These are phyloP conservation scores for Allomyces macrogynus DNA, from an alignment of 192 early-diverging fungal genomes.

Conservation along the genomic window DNA sequence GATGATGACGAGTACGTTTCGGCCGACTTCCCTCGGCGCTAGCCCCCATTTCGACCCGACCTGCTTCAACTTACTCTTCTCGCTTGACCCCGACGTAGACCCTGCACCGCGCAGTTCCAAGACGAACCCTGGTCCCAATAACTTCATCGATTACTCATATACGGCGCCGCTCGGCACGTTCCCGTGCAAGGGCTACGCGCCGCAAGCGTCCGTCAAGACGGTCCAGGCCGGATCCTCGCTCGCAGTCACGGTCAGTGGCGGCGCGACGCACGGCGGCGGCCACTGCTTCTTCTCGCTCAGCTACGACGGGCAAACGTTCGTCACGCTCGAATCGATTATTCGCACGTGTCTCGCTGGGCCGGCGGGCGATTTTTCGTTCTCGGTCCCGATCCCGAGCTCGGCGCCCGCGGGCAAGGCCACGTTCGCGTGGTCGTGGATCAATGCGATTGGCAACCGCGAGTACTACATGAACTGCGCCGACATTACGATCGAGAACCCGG, in stretches of 20 bases:
- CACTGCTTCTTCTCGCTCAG: slow-evolving; percentile 39
- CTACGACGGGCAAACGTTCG: slow-evolving; percentile 28
- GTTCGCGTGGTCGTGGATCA: slow-evolving; percentile 51
- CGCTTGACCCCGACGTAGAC: background rate
- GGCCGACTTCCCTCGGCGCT: too few relatives aligned
- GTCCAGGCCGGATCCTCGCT: background rate
- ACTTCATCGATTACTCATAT: background rate
- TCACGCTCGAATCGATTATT: slow-evolving; percentile 2
- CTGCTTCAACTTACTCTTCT: too few relatives aligned
- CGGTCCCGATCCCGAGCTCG: slow-evolving; percentile 17
- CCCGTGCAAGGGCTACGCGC: background rate
- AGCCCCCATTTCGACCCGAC: too few relatives aligned
- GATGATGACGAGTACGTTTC: background rate
- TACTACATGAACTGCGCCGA: slow-evolving; percentile 61
- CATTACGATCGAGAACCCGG: slow-evolving; percentile 27
- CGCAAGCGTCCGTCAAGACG: background rate
- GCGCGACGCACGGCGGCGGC: slow-evolving; percentile 21
- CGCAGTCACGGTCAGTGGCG: background rate
- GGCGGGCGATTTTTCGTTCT: slow-evolving; percentile 6
- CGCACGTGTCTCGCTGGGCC: slow-evolving; percentile 5
- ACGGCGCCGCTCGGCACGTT: background rate
- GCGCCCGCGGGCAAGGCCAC: slow-evolving; percentile 17
- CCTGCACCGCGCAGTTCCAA: background rate
- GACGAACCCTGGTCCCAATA: background rate
- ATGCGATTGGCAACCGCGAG: slow-evolving; percentile 46